Evolutionary conservation across 495 filamentous ascomycete genomes (phyloP), one percentile per base, ranked within the genome.

Genomic region (Penicillium samsonianum): DNA sequence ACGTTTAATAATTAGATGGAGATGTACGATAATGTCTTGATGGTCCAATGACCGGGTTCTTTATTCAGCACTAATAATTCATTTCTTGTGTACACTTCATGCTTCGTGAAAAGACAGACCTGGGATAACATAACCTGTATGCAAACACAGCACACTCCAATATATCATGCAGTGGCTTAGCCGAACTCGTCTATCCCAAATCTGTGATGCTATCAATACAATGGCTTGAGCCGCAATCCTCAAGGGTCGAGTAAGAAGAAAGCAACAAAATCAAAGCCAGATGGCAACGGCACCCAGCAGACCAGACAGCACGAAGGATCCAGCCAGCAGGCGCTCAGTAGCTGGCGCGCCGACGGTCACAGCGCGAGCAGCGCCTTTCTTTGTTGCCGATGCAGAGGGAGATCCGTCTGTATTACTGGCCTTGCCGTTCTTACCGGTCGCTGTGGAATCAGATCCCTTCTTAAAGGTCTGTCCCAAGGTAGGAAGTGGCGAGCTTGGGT

Each of bases 401-500:
- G 66, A 48, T 17, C 53, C 57, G 30, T 58, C 63, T 12, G 50
- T 16, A 12, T 46, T 61, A 38, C 48, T 23, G n/a, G 2, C 20
- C 19, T 47, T 35, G 8, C 38, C 31, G 20, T 47, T 50, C 35
- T 38, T 38, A 38, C 35, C n/a, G 22, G 58, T 45, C 17, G 57
- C 46, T 28, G 55, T 43, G n/a, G 54, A 40, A 9, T 17, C 22
- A 19, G 38, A 42, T 12, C 33, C 35, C 50, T 57, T 58, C 41
- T 54, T 65, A 57, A 66, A 75, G n/a, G 55, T 67, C 43, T 74
- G 65, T 9, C 87, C 89, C 8, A 96, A 54, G 16, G 82, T 88
- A 0, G 91, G 91, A 11, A 93, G 78, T 7, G 81, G 69, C 2
- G 84, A 80, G 64, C 82, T 83, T 17, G 88, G 85, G 58, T 90